Evolutionary conservation across 805 yeast species (phyloP).

Genomic region (Candida mattraensis): DNA sequence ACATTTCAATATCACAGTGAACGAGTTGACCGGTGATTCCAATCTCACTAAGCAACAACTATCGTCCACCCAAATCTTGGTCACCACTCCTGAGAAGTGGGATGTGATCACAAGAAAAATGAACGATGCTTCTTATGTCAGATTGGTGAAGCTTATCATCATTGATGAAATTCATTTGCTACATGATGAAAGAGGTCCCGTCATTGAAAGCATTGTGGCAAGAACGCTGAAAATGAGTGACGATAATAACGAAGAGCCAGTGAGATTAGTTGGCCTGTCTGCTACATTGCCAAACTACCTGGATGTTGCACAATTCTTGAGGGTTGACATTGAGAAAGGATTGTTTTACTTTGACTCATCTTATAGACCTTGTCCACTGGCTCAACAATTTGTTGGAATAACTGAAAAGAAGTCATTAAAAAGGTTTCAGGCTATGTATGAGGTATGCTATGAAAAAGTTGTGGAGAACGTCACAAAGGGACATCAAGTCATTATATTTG

Average conservation of each 20-base stretch:
- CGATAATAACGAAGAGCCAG: slow-evolving; percentile 40
- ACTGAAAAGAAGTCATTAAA: slow-evolving; percentile 81
- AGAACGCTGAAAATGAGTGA: slow-evolving; percentile 57
- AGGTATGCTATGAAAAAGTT: slow-evolving; percentile 82
- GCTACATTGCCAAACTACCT: slow-evolving; percentile 89
- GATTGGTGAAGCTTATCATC: slow-evolving; percentile 66
- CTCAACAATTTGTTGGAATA: slow-evolving; percentile 84
- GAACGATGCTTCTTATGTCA: slow-evolving; percentile 62
- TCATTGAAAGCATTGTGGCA: slow-evolving; percentile 82
- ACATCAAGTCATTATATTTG: slow-evolving; percentile 85
- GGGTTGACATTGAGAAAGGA: slow-evolving; percentile 60
- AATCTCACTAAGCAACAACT: slow-evolving; percentile 75
- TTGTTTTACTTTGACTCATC: slow-evolving; percentile 80
- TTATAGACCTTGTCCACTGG: slow-evolving; percentile 89
- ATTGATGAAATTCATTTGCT: slow-evolving; percentile 91
- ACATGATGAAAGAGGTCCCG: slow-evolving; percentile 96
- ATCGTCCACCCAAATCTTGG: slow-evolving; percentile 73
- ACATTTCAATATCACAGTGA: slow-evolving; percentile 67
- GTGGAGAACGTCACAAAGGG: slow-evolving; percentile 59
- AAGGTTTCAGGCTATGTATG: slow-evolving; percentile 79
- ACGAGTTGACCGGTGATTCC: slow-evolving; percentile 90
- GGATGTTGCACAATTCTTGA: slow-evolving; percentile 81
- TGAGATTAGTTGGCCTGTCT: slow-evolving; percentile 80
- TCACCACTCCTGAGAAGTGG: slow-evolving; percentile 98
- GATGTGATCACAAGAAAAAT: slow-evolving; percentile 89